phyloP scores from a whole-genome alignment of 2,329 filamentous ascomycete genomes.

The Pseudogymnoascus sp. region DNA sequence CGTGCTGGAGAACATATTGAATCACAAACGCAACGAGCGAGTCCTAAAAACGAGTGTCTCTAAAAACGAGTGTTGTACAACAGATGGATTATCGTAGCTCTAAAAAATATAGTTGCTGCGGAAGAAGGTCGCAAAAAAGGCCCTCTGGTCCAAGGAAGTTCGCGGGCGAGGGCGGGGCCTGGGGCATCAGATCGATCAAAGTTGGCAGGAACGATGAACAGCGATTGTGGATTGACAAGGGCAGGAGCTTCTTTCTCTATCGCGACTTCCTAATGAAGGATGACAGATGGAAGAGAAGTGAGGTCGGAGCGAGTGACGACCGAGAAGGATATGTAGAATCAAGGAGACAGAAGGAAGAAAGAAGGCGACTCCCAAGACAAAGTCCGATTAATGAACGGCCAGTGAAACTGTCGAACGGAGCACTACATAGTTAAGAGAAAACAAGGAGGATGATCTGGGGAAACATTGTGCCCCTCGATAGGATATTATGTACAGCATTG shows the following conservation, averaged over 20 bases:
- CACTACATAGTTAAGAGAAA: conserved; percentile 1
- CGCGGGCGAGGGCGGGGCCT: background rate
- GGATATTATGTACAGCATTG: background rate
- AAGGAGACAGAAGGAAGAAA: background rate
- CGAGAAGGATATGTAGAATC: background rate
- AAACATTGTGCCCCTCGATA: background rate
- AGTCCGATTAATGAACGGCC: background rate
- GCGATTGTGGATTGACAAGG: background rate
- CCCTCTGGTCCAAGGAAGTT: background rate
- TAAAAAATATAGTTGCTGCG: background rate
- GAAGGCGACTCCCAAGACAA: background rate
- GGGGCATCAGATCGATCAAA: background rate
- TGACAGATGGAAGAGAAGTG: background rate
- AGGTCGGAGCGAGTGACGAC: background rate
- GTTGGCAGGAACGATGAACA: background rate
- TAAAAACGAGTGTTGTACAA: background rate
- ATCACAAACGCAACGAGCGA: background rate
- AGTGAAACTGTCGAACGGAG: background rate
- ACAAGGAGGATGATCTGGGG: background rate
- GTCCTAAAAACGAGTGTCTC: background rate
- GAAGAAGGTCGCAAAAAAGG: background rate
- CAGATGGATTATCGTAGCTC: background rate
- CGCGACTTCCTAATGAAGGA: background rate
- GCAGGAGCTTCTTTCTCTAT: background rate
- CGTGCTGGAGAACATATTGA: conserved; percentile 22